Percentiles rank a stretch among this genome's conserved stretches.
Conservation (phyloP, 1,284 basidiomycete species). For the Cryptococcus sp. region DNA sequence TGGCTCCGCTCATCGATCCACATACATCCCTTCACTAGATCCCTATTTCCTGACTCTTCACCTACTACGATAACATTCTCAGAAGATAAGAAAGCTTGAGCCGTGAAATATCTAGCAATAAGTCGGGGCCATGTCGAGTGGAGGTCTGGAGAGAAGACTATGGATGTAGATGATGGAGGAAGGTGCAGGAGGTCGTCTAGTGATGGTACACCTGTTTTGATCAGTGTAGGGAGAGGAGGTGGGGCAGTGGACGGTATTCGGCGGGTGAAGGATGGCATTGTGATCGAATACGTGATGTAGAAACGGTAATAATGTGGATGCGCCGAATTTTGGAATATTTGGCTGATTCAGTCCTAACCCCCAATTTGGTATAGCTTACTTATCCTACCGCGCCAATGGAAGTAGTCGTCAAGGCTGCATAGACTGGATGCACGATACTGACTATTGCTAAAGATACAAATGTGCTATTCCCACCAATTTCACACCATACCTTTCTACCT, state of each 20-base stretch:
- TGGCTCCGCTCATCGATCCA: slow-evolving; percentile 57
- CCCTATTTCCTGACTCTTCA: slow-evolving; percentile 49
- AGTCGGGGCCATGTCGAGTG: slow-evolving; percentile 84
- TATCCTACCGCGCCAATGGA: no score
- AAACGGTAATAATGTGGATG: background rate
- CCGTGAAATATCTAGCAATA: slow-evolving; percentile 78
- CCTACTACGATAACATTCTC: slow-evolving; percentile 65
- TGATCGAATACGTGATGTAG: background rate
- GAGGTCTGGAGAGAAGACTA: slow-evolving; percentile 72
- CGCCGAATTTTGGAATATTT: no score
- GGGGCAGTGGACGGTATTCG: slow-evolving; percentile 54
- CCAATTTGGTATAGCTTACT: no score
- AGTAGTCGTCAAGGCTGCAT: background rate
- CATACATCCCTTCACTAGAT: slow-evolving; percentile 67
- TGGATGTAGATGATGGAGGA: slow-evolving; percentile 62
- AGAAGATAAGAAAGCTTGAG: slow-evolving; percentile 72
- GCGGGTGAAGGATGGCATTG: slow-evolving; percentile 82
- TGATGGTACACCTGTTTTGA: slow-evolving; percentile 77
- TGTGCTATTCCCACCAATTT: no score
- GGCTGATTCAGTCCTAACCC: no score
- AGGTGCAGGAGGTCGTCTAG: slow-evolving; percentile 95
- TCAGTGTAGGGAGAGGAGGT: slow-evolving; percentile 56
- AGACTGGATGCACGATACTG: background rate
- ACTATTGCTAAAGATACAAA: no score
- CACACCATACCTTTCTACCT: no score